A percentile compares a stretch with the other conserved stretches of the same genome.
phyloP scores from a whole-genome alignment of 768 basidiomycete species.

The Coprinopsis cinerea region DNA sequence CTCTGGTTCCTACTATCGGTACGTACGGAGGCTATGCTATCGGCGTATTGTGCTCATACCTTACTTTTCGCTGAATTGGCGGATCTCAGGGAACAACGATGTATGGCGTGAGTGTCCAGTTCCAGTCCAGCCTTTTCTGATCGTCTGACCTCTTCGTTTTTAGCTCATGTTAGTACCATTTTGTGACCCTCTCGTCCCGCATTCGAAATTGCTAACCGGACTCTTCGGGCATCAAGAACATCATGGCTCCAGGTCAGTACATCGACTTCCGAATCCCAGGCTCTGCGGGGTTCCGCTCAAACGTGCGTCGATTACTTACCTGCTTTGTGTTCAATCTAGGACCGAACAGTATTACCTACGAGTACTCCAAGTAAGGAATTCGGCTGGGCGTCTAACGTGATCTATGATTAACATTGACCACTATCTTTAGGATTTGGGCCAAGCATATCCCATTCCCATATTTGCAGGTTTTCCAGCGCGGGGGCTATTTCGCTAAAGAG shows the following conservation, averaged over 20 bases:
- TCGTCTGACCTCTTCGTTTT: background rate
- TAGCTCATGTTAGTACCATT: slow-evolving; percentile 13
- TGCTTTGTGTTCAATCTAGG: slow-evolving; percentile 29
- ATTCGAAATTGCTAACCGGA: slow-evolving; percentile 6
- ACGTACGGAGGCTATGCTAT: slow-evolving; percentile 21
- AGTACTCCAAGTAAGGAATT: slow-evolving; percentile 62
- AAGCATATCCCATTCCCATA: slow-evolving; percentile 74
- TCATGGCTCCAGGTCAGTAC: slow-evolving; percentile 56
- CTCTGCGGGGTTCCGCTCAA: background rate
- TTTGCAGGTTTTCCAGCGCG: slow-evolving; percentile 77
- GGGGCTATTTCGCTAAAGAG: slow-evolving; percentile 80
- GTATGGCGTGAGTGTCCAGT: slow-evolving; percentile 70
- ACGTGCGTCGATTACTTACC: background rate
- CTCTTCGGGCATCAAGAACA: slow-evolving; percentile 39
- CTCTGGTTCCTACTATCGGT: slow-evolving; percentile 80
- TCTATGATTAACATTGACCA: slow-evolving; percentile 5
- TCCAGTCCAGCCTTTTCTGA: slow-evolving; percentile 14
- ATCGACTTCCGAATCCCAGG: no score
- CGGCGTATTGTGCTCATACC: no score
- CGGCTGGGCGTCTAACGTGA: background rate
- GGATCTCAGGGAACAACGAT: slow-evolving; percentile 75
- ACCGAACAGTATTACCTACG: slow-evolving; percentile 62
- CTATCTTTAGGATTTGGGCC: slow-evolving; percentile 63
- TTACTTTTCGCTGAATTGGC: slow-evolving; percentile 1
- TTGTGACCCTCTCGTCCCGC: background rate